Evolutionary conservation across 139 green algal species (phyloP).

Genomic region (Limnomonas spitsbergensis): DNA sequence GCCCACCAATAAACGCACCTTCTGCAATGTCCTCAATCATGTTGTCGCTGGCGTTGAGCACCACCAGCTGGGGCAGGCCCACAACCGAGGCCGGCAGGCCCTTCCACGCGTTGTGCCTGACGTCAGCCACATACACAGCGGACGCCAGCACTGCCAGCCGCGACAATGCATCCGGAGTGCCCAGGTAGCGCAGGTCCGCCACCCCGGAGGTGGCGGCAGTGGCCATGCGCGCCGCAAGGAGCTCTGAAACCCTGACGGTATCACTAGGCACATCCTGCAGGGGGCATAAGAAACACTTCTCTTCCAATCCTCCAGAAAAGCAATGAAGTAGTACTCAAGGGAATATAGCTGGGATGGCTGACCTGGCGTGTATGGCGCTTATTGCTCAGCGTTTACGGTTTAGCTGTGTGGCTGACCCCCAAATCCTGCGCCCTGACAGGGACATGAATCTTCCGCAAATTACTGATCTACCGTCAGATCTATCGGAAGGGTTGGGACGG

Average conservation of each 20-base stretch:
- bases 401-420: too few species aligned
- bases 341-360: too few species aligned
- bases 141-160: neutral
- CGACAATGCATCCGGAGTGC: neutral
- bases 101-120: slow-evolving; percentile 35
- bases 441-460: too few species aligned
- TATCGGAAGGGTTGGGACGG: too few species aligned
- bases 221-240: neutral
- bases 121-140: slow-evolving; percentile 39
- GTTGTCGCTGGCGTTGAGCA: slow-evolving; percentile 46
- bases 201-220: slow-evolving; percentile 13
- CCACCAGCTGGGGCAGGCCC: slow-evolving; percentile 29
- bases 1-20: slow-evolving; percentile 22
- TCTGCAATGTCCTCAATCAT: slow-evolving; percentile 28
- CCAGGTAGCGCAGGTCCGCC: slow-evolving; percentile 7
- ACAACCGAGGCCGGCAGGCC: slow-evolving; percentile 19
- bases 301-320: too few species aligned
- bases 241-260: neutral
- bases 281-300: too few species aligned
- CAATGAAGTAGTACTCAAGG: too few species aligned
- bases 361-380: too few species aligned
- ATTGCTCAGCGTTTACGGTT: too few species aligned
- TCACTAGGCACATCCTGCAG: slow-evolving; percentile 5
- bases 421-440: too few species aligned
- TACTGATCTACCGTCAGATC: too few species aligned